Base-by-base conservation (phyloP, 176 grass and related monocot genomes). In the Hyparrhenia diplandra region DNA sequence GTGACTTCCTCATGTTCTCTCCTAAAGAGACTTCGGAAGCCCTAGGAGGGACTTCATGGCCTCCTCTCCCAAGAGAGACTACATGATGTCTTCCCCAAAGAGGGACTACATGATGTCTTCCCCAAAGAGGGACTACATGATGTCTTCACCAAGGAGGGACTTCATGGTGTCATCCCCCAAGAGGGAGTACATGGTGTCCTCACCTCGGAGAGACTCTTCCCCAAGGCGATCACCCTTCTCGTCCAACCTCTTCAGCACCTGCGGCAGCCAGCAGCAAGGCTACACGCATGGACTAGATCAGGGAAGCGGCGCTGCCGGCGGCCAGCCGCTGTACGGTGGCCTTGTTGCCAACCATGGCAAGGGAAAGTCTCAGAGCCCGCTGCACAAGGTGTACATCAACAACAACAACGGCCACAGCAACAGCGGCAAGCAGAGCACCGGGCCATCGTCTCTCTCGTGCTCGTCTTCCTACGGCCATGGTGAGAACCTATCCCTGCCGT, bases 1-100 rank as follows among this genome's bases (percentile, higher is more conserved):
- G 20, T 16, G 88, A 94, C 71, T 94, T 94, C 85, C 74, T 94
- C 65, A 84, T 88, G 81, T 85, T 83, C 67, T 90, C 91, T 21
- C 91, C 91, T 1, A 83, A 24, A 69, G 81, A 36, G 87, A 92
- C 23, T 92, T 73, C 75, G 40, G 83, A 67, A 88, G 87, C 45
- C 90, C 87, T 37, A 57, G 81, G 51, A 81, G 86, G 10, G 83
- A 92, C 49, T 88, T 82, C 68, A 75, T 85, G 89, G 31, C 46
- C 6, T 92, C 74, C 43, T 92, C 90, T 2, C 90, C 90, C 5
- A 86, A 76, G 80, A 83, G 91, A 4, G 91, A 92, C 51, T 89
- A 74, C 77, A 87, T 87, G 87, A 42, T 84, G 16, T 78, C 84
- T 5, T 93, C 90, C 2, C 91, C 91, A 0, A 93, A 76, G 61